A percentile compares a stretch with the other conserved stretches of the same genome.
Evolutionary conservation across 352 stramenopile genomes (phyloP).

Genomic region (Phytophthora nicotianae): DNA sequence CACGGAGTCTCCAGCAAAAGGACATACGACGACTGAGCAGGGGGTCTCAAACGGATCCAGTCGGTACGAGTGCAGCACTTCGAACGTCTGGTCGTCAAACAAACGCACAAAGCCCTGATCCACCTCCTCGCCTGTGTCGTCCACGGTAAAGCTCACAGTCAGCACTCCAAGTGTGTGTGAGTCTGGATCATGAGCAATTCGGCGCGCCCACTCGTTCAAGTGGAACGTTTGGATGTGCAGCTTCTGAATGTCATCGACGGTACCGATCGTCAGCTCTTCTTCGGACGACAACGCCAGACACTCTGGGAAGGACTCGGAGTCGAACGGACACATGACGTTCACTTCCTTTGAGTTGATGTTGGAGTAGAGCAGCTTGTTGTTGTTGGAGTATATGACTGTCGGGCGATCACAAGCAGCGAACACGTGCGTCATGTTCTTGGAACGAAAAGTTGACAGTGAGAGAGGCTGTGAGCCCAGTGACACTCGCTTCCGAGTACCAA

Average conservation of each 20-base stretch:
- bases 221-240: constrained; percentile 97
- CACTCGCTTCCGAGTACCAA: constrained; percentile 93
- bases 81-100: constrained; percentile 97
- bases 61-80: constrained; percentile 87
- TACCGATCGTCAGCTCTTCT: constrained; percentile 95
- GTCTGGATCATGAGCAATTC: constrained; percentile 88
- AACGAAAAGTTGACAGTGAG: constrained; percentile 91
- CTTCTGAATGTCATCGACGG: constrained; percentile 99
- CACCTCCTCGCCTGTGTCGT: constrained; percentile 85
- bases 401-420: constrained; percentile 97
- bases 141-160: constrained; percentile 81
- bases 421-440: constrained; percentile 93
- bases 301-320: constrained; percentile 92
- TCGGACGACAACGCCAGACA: constrained; percentile 96
- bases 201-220: constrained; percentile 92
- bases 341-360: constrained; percentile 95
- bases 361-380: constrained; percentile 96
- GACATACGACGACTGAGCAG: constrained; percentile 82
- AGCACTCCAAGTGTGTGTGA: constrained; percentile 86
- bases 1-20: constrained; percentile 79
- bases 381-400: constrained; percentile 97
- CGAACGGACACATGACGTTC: constrained; percentile 93
- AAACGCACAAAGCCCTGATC: constrained; percentile 93
- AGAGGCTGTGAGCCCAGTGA: constrained; percentile 96
- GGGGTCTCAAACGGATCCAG: constrained; percentile 90